A percentile compares a stretch with the other conserved stretches of the same genome.
phyloP scores from a whole-genome alignment of 176 grass and related monocot genomes.

The Zea mays region DNA sequence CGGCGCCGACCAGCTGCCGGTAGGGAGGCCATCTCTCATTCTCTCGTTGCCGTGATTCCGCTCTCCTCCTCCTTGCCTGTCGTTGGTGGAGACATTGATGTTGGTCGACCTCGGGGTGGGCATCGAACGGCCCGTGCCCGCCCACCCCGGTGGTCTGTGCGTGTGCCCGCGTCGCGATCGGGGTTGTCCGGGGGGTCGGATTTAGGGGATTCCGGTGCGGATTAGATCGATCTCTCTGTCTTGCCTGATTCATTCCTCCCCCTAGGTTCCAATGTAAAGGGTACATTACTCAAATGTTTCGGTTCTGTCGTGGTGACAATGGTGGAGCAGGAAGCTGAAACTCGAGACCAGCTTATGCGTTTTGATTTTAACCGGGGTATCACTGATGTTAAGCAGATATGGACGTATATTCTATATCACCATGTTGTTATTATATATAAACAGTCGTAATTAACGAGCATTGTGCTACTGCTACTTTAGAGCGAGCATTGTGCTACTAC shows the following conservation, averaged over 20 bases:
- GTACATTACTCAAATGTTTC: neutral
- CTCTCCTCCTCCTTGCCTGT: neutral
- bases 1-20: constrained; percentile 39
- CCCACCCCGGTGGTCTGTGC: neutral
- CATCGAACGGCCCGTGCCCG: neutral
- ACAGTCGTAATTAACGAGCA: too few relatives aligned
- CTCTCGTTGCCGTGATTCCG: constrained; percentile 8
- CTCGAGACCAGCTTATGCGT: neutral
- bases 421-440: too few relatives aligned
- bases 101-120: neutral
- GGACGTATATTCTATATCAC: too few relatives aligned
- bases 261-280: constrained; percentile 4
- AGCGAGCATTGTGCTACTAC: too few relatives aligned
- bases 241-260: neutral
- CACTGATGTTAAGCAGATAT: neutral
- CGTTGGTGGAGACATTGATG: neutral
- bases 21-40: neutral
- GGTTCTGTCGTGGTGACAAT: too few relatives aligned
- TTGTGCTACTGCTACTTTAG: too few relatives aligned
- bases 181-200: neutral
- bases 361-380: neutral
- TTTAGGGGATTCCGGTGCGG: constrained; percentile 11
- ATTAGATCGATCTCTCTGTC: constrained; percentile 1
- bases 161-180: neutral
- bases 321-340: too few relatives aligned